Evolutionary conservation across 2,329 filamentous ascomycete genomes (phyloP).

Genomic region (Aurifilum marmelostoma): DNA sequence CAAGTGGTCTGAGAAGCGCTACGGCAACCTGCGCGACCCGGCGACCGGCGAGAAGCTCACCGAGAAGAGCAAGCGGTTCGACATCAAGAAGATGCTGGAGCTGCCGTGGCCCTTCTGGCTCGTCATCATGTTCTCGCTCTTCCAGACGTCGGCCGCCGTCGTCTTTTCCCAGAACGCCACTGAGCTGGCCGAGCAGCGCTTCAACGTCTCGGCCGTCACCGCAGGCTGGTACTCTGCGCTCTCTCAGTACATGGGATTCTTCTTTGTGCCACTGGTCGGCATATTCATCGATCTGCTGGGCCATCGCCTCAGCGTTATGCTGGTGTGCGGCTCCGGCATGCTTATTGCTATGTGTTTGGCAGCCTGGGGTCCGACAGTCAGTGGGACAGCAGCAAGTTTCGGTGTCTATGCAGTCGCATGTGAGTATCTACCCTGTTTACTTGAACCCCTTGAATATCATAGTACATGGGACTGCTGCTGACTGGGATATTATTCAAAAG

Average conservation of each 20-base stretch:
- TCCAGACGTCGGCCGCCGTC: conserved; percentile 59
- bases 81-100: conserved; percentile 57
- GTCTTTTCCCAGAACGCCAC: conserved; percentile 63
- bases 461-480: neutral
- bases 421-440: neutral
- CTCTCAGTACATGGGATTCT: conserved; percentile 59
- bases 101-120: conserved; percentile 65
- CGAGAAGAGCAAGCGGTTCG: conserved; percentile 61
- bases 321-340: conserved; percentile 53
- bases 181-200: conserved; percentile 62
- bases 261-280: conserved; percentile 59
- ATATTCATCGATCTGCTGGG: conserved; percentile 60
- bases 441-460: too few relatives aligned
- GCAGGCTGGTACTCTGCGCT: conserved; percentile 65
- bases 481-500: neutral
- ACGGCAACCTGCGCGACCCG: conserved; percentile 51
- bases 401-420: conserved; percentile 61
- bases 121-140: conserved; percentile 57
- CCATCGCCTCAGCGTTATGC: conserved; percentile 51
- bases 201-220: conserved; percentile 55
- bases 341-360: conserved; percentile 57
- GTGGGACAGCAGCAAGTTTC: conserved; percentile 61
- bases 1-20: conserved; percentile 52
- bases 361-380: conserved; percentile 51
- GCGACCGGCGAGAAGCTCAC: conserved; percentile 63